These are phyloP conservation scores for Ophiostoma tasmaniense DNA, from an alignment of 2,329 filamentous ascomycete species.

Conservation along the genomic window DNA sequence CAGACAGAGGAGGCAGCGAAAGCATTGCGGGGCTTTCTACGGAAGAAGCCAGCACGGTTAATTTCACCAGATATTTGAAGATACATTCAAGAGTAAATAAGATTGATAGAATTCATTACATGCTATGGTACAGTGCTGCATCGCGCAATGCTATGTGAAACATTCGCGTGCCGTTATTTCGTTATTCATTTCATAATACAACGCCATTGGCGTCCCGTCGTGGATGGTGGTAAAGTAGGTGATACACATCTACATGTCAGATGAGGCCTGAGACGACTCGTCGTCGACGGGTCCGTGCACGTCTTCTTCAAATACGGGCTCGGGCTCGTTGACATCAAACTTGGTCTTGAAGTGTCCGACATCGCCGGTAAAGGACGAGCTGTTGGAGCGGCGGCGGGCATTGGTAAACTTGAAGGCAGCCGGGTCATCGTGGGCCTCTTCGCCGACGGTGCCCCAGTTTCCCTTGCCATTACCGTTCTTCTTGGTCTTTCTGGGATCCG, in stretches of 20 bases:
- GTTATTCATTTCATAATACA: slow-evolving; percentile 2
- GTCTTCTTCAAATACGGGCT: slow-evolving; percentile 86
- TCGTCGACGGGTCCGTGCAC: slow-evolving; percentile 57
- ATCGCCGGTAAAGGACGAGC: slow-evolving; percentile 59
- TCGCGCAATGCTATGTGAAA: slow-evolving; percentile 17
- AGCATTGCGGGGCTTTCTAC: background rate
- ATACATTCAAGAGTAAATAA: background rate
- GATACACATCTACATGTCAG: slow-evolving; percentile 28
- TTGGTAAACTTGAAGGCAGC: slow-evolving; percentile 73
- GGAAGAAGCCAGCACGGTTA: background rate
- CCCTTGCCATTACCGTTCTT: slow-evolving; percentile 89
- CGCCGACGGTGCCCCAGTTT: slow-evolving; percentile 83
- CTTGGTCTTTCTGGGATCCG: slow-evolving; percentile 88
- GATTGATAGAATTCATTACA: slow-evolving; percentile 1
- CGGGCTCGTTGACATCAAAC: slow-evolving; percentile 81
- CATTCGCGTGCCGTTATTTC: slow-evolving; percentile 18
- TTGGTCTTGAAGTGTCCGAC: slow-evolving; percentile 87
- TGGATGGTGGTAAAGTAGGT: background rate
- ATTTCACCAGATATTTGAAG: background rate
- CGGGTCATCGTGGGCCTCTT: slow-evolving; percentile 69
- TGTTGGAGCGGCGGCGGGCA: slow-evolving; percentile 85
- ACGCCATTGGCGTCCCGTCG: background rate
- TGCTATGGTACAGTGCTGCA: slow-evolving; percentile 11
- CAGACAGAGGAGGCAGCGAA: background rate
- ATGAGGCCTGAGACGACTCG: slow-evolving; percentile 45